Conservation (phyloP, 306 rosid genomes). For the Oxytropis ochrocephala region DNA sequence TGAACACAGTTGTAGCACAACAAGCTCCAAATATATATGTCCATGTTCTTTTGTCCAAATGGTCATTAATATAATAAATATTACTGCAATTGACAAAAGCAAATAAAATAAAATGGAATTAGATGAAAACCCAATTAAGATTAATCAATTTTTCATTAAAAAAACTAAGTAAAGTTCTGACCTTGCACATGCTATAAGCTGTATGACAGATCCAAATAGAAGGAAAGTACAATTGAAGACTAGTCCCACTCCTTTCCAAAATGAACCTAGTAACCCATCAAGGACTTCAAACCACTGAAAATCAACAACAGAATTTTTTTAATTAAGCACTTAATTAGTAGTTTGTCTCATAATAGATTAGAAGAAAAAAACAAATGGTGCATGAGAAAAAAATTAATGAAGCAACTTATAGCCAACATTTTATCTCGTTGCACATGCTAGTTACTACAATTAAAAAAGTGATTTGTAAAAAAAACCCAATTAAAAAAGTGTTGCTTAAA, state of each 20-base stretch:
- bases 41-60: slow-evolving; percentile 94
- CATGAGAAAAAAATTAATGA: background rate
- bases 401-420: no score
- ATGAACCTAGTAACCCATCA: slow-evolving; percentile 85
- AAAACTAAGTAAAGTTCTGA: slow-evolving; percentile 8
- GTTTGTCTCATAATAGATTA: background rate
- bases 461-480: no score
- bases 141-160: background rate
- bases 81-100: slow-evolving; percentile 52
- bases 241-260: slow-evolving; percentile 83
- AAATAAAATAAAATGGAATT: background rate
- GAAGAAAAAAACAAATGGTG: background rate
- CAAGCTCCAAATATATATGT: slow-evolving; percentile 96
- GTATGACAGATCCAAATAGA: slow-evolving; percentile 93
- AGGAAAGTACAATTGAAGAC: slow-evolving; percentile 96
- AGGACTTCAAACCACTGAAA: slow-evolving; percentile 99
- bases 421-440: no score
- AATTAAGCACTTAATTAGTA: background rate
- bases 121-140: slow-evolving; percentile 6
- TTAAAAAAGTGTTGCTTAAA: no score
- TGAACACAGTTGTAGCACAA: slow-evolving; percentile 95
- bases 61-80: slow-evolving; percentile 85
- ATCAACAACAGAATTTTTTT: slow-evolving; percentile 4
- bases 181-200: slow-evolving; percentile 99
- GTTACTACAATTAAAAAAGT: no score